Percentiles rank a stretch among this genome's conserved stretches.
Evolutionary conservation across 768 basidiomycete species (phyloP).

Genomic region (Dentipellis sp.): DNA sequence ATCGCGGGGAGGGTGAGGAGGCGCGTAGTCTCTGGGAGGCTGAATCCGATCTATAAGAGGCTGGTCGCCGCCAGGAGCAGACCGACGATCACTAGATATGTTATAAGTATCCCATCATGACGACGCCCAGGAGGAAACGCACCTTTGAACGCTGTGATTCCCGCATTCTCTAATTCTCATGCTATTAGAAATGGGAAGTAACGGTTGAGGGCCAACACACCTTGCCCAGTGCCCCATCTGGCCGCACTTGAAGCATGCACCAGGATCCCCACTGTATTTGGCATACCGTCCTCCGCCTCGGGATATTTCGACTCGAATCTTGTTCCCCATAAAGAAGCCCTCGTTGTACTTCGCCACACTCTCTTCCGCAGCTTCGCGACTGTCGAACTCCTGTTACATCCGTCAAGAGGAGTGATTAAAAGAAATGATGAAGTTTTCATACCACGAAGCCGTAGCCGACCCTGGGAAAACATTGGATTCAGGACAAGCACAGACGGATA

Average conservation of each 20-base stretch:
- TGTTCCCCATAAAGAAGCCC: slow-evolving; percentile 88
- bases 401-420: slow-evolving; percentile 4
- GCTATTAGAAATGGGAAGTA: slow-evolving; percentile 3
- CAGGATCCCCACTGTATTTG: slow-evolving; percentile 78
- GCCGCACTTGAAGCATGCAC: slow-evolving; percentile 84
- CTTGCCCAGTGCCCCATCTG: slow-evolving; percentile 86
- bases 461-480: slow-evolving; percentile 30
- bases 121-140: slow-evolving; percentile 21
- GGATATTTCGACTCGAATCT: slow-evolving; percentile 81
- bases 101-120: slow-evolving; percentile 19
- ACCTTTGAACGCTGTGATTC: slow-evolving; percentile 40
- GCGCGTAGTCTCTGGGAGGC: slow-evolving; percentile 40
- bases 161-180: slow-evolving; percentile 56
- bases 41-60: slow-evolving; percentile 52
- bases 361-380: slow-evolving; percentile 71
- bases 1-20: slow-evolving; percentile 31
- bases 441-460: slow-evolving; percentile 89
- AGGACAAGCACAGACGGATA: slow-evolving; percentile 1
- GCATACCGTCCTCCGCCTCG: slow-evolving; percentile 76
- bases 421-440: slow-evolving; percentile 24
- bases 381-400: slow-evolving; percentile 67
- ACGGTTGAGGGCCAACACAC: slow-evolving; percentile 29
- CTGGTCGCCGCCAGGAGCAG: slow-evolving; percentile 31
- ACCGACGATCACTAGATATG: slow-evolving; percentile 26
- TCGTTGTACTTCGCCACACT: slow-evolving; percentile 85